Base-by-base conservation (phyloP, 331 rosid genomes). In the Phaseolus coccineus region DNA sequence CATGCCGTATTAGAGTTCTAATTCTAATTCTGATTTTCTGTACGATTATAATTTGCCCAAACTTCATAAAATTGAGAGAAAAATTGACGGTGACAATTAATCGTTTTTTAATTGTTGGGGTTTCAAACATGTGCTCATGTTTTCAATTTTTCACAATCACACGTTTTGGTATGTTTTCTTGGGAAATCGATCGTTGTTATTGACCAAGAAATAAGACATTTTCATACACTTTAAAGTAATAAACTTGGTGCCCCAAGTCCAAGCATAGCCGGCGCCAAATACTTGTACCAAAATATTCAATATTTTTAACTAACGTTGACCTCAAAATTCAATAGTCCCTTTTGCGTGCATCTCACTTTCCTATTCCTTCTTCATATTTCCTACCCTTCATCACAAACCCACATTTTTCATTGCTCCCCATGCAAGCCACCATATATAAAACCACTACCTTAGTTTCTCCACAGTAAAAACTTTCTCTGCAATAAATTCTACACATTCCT, bases 191-290 rank as follows among this genome's bases (percentile, higher is more conserved):
- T 84, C 77, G 47, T 8, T 42, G 47, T 77, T 62, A 77, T 81
- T 80, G 82, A 84, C 84, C 63, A 6, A 58, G 31, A 69, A 81
- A 69, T 39, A 69, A 61, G 72, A 61, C 77, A 52, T 77, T 77
- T 78, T 63, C 76, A 69, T 71, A 71, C 78, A 72, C 61, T 30
- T 40, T 6, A 71, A 66, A 57, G 53, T 28, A 58, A 58, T 58
- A 70, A 67, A 73, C 13, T 61, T 66, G 77, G 77, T 44, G 27
- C 77, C 52, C 64, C 33, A 61, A 59, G 82, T 73, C 79, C 78
- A 83, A 72, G 82, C 80, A 73, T 46, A 80, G 91, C 87, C 93
- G 88, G 85, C 89, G 81, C 77, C 86, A 87, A 90, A 79, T 73
- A 83, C 57, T 83, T 71, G 44, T 61, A 46, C 40, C 50, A 4